Conservation (phyloP, 75 land plant species). For the Sequoiadendron giganteum region DNA sequence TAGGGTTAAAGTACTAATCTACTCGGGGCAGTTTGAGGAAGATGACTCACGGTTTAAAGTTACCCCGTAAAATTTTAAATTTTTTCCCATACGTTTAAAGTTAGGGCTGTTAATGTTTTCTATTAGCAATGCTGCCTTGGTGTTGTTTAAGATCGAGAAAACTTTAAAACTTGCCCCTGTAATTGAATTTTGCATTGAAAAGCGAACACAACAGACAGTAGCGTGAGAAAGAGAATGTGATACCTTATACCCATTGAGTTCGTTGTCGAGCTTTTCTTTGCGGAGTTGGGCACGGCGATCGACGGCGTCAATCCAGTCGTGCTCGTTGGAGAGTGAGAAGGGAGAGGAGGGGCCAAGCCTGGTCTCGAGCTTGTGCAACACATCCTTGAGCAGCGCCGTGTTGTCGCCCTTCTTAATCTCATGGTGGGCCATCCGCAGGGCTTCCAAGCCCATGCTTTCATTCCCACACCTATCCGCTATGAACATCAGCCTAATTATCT, state of each 20-base stretch:
- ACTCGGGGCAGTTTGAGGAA: no score
- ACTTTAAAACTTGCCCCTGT: no score
- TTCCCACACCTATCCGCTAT: conserved; percentile 72
- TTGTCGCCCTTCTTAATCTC: conserved; percentile 90
- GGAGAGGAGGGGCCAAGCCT: conserved; percentile 39
- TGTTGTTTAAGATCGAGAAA: no score
- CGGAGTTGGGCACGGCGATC: conserved; percentile 74
- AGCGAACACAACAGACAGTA: background rate
- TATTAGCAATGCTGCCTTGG: no score
- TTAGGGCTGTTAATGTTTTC: no score
- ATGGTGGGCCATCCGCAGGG: conserved; percentile 88
- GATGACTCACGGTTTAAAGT: no score
- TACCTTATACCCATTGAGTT: conserved; percentile 84
- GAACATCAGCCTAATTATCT: conserved; percentile 66
- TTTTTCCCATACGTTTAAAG: no score
- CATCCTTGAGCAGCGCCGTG: conserved; percentile 64
- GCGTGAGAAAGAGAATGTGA: background rate
- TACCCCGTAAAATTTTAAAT: no score
- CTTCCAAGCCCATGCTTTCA: conserved; percentile 66
- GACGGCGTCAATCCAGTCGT: conserved; percentile 68
- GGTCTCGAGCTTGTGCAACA: conserved; percentile 74
- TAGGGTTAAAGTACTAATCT: no score
- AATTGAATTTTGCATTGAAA: background rate
- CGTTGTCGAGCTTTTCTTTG: conserved; percentile 88
- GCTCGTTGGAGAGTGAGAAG: conserved; percentile 38